A percentile compares a stretch with the other conserved stretches of the same genome.
phyloP scores from a whole-genome alignment of 139 green algal genomes.

The Chlorella sorokiniana region DNA sequence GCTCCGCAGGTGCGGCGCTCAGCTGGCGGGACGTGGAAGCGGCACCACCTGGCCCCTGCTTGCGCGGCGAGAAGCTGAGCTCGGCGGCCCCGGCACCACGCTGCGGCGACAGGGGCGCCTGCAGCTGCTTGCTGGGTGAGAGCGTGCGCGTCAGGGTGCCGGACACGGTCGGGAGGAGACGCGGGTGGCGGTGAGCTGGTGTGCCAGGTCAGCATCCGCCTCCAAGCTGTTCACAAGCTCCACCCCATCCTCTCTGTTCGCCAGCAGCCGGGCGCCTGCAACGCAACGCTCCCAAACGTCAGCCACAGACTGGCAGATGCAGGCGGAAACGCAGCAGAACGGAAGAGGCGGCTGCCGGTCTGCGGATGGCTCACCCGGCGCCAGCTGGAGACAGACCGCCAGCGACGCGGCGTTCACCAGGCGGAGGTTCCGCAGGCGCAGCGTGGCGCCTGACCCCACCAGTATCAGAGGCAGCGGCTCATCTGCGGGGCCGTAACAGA shows the following conservation, averaged over 20 bases:
- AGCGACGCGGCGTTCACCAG: conserved; percentile 77
- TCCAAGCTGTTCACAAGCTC: conserved; percentile 28
- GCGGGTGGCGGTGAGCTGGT: background rate
- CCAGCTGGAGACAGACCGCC: conserved; percentile 68
- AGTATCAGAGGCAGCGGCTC: conserved; percentile 85
- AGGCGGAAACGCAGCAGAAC: background rate
- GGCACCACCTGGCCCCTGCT: background rate
- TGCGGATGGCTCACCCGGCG: conserved; percentile 44
- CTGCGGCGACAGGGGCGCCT: background rate
- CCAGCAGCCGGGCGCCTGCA: conserved; percentile 47
- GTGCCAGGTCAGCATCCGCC: conserved; percentile 10
- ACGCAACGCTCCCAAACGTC: too few species aligned
- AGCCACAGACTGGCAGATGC: too few species aligned
- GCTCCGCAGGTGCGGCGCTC: background rate
- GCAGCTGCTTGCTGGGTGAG: background rate
- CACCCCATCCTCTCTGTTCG: conserved; percentile 40
- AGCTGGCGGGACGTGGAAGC: background rate
- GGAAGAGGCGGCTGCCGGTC: background rate
- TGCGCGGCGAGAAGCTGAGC: background rate
- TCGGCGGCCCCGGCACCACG: background rate
- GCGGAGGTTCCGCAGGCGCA: conserved; percentile 81
- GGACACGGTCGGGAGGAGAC: background rate
- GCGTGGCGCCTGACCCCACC: conserved; percentile 69
- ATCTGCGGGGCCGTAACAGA: background rate
- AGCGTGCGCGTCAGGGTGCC: background rate